Evolutionary conservation across 805 yeast genomes (phyloP), one percentile per base, ranked within the genome.

Genomic region (Cyberlindnera mrakii): DNA sequence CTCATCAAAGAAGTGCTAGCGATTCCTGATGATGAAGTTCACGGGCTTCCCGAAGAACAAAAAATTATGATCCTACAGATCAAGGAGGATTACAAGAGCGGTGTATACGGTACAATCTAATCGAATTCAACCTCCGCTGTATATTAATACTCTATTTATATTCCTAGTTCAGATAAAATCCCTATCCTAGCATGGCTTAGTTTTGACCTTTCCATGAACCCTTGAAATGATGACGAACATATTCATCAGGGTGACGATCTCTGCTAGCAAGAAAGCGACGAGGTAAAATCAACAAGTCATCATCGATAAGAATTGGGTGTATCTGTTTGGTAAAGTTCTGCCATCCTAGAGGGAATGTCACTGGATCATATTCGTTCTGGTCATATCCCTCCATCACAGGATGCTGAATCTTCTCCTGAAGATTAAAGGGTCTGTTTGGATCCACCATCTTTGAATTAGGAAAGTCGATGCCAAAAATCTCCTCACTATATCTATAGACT

Each of bases 221-320:
- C 63, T 70, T 71, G 51, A 78, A 78, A 68, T 67, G 65, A 55
- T 78, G 85, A 45, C 71, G 65, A 2, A 71, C 80, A 51, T 71
- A 76, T 4, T 83, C 83, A 54, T 77, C 68, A 2, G 43, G 42
- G 4, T 57, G 57, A n/a, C 55, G 47, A 36, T 16, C n/a, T 36
- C 72, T 78, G 0, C 84, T 83, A 47, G 77, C 70, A 52, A 78
- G 78, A n/a, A 77, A 65, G 1, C 83, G 78, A 43, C 78, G 78
- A 19, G 90, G 90, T 45, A 82, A 65, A 3, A 83, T 68, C 60
- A 83, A 60, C n/a, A 83, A 75, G 60, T 83, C 89, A 49, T 82
- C 82, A 3, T 79, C 42, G 27, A 39, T 31, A 9, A 39, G 27
- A 16, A 39, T 39, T 25, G 42, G 42, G 27, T 39, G 42, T 8